phyloP scores from a whole-genome alignment of 2,329 filamentous ascomycete genomes.

The Colletotrichum caudatum region DNA sequence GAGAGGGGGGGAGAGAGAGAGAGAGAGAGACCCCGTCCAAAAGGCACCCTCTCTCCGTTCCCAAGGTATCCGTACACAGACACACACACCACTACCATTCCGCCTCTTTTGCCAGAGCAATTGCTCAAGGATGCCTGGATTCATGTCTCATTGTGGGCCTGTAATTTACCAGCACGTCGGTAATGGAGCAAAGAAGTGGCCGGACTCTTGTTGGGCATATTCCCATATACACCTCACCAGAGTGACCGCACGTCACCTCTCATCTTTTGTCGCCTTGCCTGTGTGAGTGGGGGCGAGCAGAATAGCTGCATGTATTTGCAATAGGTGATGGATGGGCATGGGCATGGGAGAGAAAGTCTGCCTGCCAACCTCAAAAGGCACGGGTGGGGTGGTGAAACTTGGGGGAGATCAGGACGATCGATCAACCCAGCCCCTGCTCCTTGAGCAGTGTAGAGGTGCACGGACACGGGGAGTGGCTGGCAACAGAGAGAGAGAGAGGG shows the following conservation, averaged over 20 bases:
- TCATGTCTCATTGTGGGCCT: background rate
- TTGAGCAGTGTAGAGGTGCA: background rate
- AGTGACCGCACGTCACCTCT: background rate
- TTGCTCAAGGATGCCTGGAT: background rate
- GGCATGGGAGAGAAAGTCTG: background rate
- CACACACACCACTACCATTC: too few species aligned
- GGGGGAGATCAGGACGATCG: slow-evolving; percentile 8
- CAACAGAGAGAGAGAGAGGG: background rate
- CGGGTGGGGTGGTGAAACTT: background rate
- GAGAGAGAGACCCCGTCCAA: background rate
- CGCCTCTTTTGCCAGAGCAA: background rate
- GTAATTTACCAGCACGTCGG: slow-evolving; percentile 6
- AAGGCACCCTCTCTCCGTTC: background rate
- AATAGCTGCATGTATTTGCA: background rate
- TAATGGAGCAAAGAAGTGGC: background rate
- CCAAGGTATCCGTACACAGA: too few species aligned
- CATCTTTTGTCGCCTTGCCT: background rate
- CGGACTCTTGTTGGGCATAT: background rate
- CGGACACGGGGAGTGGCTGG: background rate
- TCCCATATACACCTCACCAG: background rate
- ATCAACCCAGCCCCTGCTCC: slow-evolving; percentile 8
- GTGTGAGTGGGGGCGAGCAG: background rate
- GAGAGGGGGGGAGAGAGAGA: background rate
- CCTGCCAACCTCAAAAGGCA: background rate
- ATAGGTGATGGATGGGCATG: background rate